These are phyloP conservation scores for Boletus barrowsii DNA, from an alignment of 768 basidiomycete species.

Conservation along the genomic window DNA sequence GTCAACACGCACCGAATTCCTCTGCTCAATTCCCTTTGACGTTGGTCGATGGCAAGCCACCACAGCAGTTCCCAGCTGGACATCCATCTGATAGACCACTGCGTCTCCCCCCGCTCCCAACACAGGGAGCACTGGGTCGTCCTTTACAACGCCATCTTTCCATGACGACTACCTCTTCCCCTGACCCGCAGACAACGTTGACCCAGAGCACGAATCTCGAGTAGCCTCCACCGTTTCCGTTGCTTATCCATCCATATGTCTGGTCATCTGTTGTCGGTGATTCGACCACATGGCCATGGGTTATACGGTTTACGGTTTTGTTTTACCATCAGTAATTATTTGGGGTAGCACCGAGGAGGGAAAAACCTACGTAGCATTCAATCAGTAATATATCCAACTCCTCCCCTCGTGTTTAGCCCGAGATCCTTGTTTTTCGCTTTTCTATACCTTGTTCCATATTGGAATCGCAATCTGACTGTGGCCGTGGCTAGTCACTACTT, in stretches of 20 bases:
- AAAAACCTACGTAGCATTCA: conserved; percentile 20
- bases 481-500: too few relatives aligned
- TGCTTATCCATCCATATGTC: not conserved
- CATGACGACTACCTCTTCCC: conserved; percentile 21
- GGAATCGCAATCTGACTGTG: too few relatives aligned
- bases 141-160: conserved; percentile 28
- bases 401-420: conserved; percentile 20
- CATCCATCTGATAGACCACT: conserved; percentile 7
- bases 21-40: conserved; percentile 14
- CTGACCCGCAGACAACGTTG: conserved; percentile 24
- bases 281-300: not conserved
- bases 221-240: not conserved
- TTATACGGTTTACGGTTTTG: conserved; percentile 5
- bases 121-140: conserved; percentile 16
- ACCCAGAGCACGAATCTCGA: conserved; percentile 16
- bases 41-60: conserved; percentile 30
- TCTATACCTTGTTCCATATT: too few relatives aligned
- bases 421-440: too few relatives aligned
- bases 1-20: conserved; percentile 2
- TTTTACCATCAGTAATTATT: conserved; percentile 8
- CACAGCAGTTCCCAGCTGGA: conserved; percentile 31
- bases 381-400: conserved; percentile 21
- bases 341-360: not conserved
- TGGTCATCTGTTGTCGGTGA: not conserved
- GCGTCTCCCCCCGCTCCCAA: not conserved